phyloP scores from a whole-genome alignment of 148 eudicot genomes.

The Polygonum aviculare region DNA sequence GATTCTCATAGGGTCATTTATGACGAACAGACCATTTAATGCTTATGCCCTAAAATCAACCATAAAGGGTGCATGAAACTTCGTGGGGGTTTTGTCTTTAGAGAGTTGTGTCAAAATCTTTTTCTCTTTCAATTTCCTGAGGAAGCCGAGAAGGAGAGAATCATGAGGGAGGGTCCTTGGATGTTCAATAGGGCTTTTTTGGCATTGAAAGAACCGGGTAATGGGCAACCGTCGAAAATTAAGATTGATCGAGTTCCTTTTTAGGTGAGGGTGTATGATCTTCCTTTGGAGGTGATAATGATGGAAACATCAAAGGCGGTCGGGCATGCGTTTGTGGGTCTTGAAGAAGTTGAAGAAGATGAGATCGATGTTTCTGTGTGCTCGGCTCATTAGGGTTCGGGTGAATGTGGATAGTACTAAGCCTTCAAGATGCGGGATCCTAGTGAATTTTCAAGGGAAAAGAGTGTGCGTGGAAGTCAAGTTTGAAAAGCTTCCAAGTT shows the following conservation, averaged over 20 bases:
- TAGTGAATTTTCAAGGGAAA: background rate
- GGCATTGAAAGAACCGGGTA: conserved; percentile 10
- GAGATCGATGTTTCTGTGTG: background rate
- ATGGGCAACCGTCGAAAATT: conserved; percentile 5
- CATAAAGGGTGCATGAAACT: conserved; percentile 13
- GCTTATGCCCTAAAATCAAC: background rate
- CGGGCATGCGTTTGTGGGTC: background rate
- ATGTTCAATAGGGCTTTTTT: background rate
- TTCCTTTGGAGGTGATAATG: conserved; percentile 5
- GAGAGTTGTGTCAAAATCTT: background rate
- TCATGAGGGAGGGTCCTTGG: background rate
- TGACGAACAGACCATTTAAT: background rate
- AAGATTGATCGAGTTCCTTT: background rate
- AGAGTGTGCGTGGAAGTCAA: background rate
- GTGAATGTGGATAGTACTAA: background rate
- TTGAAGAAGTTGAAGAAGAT: background rate
- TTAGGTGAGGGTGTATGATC: background rate
- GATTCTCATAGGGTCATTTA: background rate
- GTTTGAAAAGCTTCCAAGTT: background rate
- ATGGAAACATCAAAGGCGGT: background rate
- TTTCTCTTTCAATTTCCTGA: background rate
- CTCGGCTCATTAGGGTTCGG: background rate
- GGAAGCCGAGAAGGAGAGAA: background rate
- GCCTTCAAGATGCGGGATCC: background rate
- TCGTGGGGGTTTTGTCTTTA: background rate